A percentile compares a stretch with the other conserved stretches of the same genome.
Conservation (phyloP, 164 flowering plant genomes). For the Dillenia suffruticosa region DNA sequence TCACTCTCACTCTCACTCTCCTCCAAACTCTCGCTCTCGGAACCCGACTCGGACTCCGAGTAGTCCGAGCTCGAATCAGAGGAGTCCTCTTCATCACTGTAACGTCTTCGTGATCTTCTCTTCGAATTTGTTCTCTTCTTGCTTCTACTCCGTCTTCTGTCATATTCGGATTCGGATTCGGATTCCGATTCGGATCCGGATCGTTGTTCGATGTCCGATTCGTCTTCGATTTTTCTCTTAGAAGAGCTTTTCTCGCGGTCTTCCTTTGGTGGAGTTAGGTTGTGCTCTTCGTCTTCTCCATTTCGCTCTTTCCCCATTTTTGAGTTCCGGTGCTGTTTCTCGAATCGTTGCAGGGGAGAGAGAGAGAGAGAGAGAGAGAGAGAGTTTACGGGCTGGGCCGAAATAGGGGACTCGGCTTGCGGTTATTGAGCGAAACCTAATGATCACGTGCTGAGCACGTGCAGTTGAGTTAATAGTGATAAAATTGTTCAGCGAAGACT, state of each 20-base stretch:
- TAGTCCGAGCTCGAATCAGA: constrained; percentile 6
- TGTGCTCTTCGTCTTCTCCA: constrained; percentile 14
- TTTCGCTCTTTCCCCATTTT: constrained; percentile 33
- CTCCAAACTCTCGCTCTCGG: constrained; percentile 13
- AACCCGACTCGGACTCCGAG: constrained; percentile 10
- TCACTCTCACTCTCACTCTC: constrained; percentile 14
- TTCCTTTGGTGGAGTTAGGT: constrained; percentile 12
- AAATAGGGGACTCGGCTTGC: too few species aligned
- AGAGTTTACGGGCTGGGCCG: too few species aligned
- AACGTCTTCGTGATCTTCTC: constrained; percentile 13
- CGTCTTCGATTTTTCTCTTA: constrained; percentile 20
- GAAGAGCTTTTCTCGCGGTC: constrained; percentile 20
- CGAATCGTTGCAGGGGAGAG: too few species aligned
- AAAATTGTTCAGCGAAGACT: too few species aligned
- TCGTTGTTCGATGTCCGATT: constrained; percentile 1
- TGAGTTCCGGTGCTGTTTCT: too few species aligned
- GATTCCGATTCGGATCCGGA: constrained; percentile 6
- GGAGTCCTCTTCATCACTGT: constrained; percentile 10
- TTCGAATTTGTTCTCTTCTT: constrained; percentile 5
- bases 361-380: too few species aligned
- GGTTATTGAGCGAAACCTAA: too few species aligned
- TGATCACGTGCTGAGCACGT: too few species aligned
- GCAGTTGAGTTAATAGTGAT: too few species aligned
- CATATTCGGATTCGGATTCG: constrained; percentile 3
- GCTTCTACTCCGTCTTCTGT: constrained; percentile 3